Conservation (phyloP, 139 green algal genomes). For the Spirogloea muscicola region DNA sequence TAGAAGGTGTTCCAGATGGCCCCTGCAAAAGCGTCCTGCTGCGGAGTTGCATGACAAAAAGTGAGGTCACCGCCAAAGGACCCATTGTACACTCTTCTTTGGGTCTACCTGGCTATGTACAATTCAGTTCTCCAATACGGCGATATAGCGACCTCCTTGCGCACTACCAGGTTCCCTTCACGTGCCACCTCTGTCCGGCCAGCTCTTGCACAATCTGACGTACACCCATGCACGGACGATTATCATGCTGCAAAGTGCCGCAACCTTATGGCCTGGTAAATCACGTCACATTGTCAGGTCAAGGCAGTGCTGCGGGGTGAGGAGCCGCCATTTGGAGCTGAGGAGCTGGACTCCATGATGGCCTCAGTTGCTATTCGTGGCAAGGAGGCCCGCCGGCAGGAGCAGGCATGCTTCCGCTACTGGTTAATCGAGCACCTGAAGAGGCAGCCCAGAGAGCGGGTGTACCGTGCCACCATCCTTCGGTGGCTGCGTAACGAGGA, state of each 20-base stretch:
- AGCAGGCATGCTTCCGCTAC: constrained; percentile 1
- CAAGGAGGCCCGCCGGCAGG: constrained; percentile 8
- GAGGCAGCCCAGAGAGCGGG: not conserved
- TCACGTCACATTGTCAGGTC: not conserved
- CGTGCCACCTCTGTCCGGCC: not conserved
- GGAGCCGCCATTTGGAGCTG: constrained; percentile 1
- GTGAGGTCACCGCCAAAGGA: constrained; percentile 30
- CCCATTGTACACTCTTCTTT: constrained; percentile 47
- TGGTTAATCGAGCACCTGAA: constrained; percentile 27
- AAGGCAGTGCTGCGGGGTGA: constrained; percentile 28
- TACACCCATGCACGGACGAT: not conserved
- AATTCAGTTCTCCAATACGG: constrained; percentile 56
- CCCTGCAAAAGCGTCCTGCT: constrained; percentile 60
- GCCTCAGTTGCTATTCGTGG: not conserved
- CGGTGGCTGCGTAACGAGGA: constrained; percentile 19
- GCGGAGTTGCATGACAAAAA: constrained; percentile 68
- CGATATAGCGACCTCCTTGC: constrained; percentile 53
- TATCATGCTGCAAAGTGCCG: not conserved
- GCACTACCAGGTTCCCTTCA: constrained; percentile 49
- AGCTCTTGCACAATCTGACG: not conserved
- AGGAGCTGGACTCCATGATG: constrained; percentile 24
- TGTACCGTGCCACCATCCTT: constrained; percentile 9
- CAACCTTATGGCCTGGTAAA: not conserved
- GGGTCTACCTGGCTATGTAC: constrained; percentile 50
- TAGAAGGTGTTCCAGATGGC: constrained; percentile 60